Evolutionary conservation across 2,329 filamentous ascomycete species (phyloP).

Genomic region (Aspergillus neotritici): DNA sequence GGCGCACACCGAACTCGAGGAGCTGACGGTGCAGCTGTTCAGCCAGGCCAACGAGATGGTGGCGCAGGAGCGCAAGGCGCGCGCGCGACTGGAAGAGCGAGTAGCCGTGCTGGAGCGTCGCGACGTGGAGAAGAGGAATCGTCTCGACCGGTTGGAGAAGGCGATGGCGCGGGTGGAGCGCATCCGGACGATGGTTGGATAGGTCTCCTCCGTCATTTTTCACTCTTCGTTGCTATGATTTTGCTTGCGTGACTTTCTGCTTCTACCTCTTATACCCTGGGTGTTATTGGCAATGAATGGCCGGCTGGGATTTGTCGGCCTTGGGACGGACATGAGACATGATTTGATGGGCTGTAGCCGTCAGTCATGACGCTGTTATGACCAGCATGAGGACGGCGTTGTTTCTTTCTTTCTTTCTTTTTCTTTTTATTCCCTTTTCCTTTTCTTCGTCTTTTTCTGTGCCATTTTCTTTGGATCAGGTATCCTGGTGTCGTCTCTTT

Average conservation of each 20-base stretch:
- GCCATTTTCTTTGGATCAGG: conserved; percentile 3
- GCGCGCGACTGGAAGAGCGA: conserved; percentile 47
- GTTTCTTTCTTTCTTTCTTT: conserved; percentile 3
- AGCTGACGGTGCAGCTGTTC: conserved; percentile 56
- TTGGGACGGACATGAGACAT: no score
- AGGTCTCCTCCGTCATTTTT: neutral
- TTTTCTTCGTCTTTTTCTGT: conserved; percentile 9
- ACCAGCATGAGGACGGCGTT: neutral
- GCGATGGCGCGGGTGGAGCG: conserved; percentile 54
- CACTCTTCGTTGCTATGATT: conserved; percentile 1
- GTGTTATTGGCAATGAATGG: no score
- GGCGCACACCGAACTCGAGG: conserved; percentile 55
- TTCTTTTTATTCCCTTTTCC: conserved; percentile 4
- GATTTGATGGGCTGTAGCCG: no score
- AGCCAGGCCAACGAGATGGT: conserved; percentile 64
- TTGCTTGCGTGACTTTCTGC: no score
- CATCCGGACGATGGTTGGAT: conserved; percentile 49
- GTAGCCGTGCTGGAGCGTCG: conserved; percentile 43
- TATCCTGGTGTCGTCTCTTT: neutral
- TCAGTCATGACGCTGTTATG: no score
- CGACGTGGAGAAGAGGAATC: conserved; percentile 48
- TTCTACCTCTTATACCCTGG: no score
- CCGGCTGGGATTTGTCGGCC: no score
- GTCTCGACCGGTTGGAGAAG: conserved; percentile 51
- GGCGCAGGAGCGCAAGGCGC: conserved; percentile 54